Base-by-base conservation (phyloP, 208 protist species). In the Sergeia podlipaevii region DNA sequence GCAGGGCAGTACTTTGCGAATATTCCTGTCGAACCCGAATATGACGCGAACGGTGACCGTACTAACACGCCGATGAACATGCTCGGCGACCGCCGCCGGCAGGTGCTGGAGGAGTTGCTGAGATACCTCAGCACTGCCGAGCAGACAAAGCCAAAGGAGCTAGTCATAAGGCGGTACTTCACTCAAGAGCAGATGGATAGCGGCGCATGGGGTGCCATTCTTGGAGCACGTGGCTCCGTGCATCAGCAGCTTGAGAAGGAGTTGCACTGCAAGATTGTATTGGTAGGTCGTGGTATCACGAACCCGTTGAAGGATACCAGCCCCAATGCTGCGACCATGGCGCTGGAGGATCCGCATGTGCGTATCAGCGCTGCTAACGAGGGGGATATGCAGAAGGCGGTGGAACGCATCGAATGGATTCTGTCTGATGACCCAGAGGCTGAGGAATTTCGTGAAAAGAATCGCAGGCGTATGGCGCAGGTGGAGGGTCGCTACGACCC, bases 351-450 rank as follows among this genome's bases (percentile, higher is more conserved):
- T 34, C 89, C 91, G 32, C 91, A 97, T 52, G 81, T 80, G 18
- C 81, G 86, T 51, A 94, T 97, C 52, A 96, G 84, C 2, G 91
- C 89, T 11, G 75, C 82, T 6, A 89, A 64, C 36, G 91, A 97
- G 51, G 70, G 80, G 46, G 88, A 92, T 38, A 66, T 97, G 44
- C 84, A 96, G 46, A 78, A 69, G 33, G 86, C 84, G 15, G 78
- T 85, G 17, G 82, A 96, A 66, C 72, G 76, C 47, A 90, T 97
- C 54, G 89, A 97, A 75, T 96, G 87, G 82, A 95, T 97, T 60
- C 50, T 97, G 4, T 94, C 86, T 23, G 89, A 97, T 47, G 84
- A 91, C 39, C 84, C 83, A 4, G 89, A 94, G 61, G 89, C 91
- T 0, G 70, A 83, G 7, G 82, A 89, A 17, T 96, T 95, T 55